Evolutionary conservation across 495 filamentous ascomycete species (phyloP), one percentile per base, ranked within the genome.

Genomic region (Penicillium nucicola): DNA sequence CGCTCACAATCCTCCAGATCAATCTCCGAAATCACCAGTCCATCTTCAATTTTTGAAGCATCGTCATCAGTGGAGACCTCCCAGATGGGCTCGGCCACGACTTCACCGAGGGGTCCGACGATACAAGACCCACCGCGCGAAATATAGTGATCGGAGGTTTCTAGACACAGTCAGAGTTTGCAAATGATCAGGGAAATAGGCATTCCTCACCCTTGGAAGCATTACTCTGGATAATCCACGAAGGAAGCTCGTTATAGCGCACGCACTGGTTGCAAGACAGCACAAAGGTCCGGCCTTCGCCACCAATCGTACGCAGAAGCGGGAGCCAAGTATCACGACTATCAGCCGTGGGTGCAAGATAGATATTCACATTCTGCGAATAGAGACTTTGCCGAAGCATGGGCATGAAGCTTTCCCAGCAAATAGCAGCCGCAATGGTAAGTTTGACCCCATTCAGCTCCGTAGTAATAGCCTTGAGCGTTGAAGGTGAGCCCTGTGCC

Each of bases 381-480:
- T 97, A 97, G 14, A 97, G 76, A 17, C 84, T 81, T 43, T 89
- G 78, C 8, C 87, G 75, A 1, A 97, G 77, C 15, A 97, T 71
- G 0, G 92, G 92, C 92, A 97, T 97, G 62, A 89, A 95, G 56
- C 90, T 97, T 68, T 97, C 92, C 92, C 92, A 97, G 73, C 92
- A 97, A 35, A 97, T 95, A 1, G 92, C 92, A 0, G 89, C 83
- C 0, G 84, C 92, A 6, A 96, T 70, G 13, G 84, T 90, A 15
- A 97, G 69, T 37, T 79, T 82, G 12, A 92, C 82, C 17, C 87
- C 89, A 17, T 82, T 80, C 52, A 97, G 85, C n/a, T 74, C 79
- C 1, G 91, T 91, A 17, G 83, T 88, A 1, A 97, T 77, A 0
- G 92, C 92, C 45, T 83, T 82, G 23, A 97, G 80, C 1, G 90